These are phyloP conservation scores for Alternaria longipes DNA, from an alignment of 2,329 filamentous ascomycete genomes.

Conservation along the genomic window DNA sequence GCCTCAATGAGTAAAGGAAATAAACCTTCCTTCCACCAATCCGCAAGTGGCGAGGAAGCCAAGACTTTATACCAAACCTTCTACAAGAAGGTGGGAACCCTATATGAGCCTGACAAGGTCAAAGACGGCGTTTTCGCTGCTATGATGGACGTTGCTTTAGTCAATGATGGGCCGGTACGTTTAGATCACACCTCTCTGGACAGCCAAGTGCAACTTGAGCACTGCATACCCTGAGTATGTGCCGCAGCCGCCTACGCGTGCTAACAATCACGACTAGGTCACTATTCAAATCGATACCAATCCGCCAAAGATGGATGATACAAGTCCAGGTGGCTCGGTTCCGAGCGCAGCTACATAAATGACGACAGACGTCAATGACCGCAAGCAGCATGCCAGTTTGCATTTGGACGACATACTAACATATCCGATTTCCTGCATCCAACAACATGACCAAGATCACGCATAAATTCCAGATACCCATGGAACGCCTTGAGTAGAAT, in stretches of 20 bases:
- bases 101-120: slow-evolving; percentile 77
- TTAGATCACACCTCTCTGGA: slow-evolving; percentile 66
- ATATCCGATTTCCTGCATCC: slow-evolving; percentile 16
- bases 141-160: slow-evolving; percentile 96
- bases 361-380: slow-evolving; percentile 38
- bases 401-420: neutral
- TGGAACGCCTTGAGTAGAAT: slow-evolving; percentile 44
- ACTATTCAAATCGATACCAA: slow-evolving; percentile 60
- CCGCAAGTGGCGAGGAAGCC: slow-evolving; percentile 80
- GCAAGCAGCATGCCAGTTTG: slow-evolving; percentile 9
- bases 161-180: slow-evolving; percentile 84
- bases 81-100: slow-evolving; percentile 75
- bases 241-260: neutral
- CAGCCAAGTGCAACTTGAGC: slow-evolving; percentile 61
- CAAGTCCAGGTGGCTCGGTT: slow-evolving; percentile 25
- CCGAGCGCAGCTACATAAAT: slow-evolving; percentile 10
- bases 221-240: slow-evolving; percentile 10
- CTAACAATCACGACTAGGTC: slow-evolving; percentile 47
- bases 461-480: slow-evolving; percentile 46
- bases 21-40: slow-evolving; percentile 94
- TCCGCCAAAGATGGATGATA: slow-evolving; percentile 53
- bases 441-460: slow-evolving; percentile 45
- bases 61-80: slow-evolving; percentile 86
- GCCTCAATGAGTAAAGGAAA: slow-evolving; percentile 94
- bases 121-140: slow-evolving; percentile 98